Percentiles rank a stretch among this genome's conserved stretches.
These are phyloP conservation scores for Alternaria incomplexa DNA, from an alignment of 2,329 filamentous ascomycete genomes.

Conservation along the genomic window DNA sequence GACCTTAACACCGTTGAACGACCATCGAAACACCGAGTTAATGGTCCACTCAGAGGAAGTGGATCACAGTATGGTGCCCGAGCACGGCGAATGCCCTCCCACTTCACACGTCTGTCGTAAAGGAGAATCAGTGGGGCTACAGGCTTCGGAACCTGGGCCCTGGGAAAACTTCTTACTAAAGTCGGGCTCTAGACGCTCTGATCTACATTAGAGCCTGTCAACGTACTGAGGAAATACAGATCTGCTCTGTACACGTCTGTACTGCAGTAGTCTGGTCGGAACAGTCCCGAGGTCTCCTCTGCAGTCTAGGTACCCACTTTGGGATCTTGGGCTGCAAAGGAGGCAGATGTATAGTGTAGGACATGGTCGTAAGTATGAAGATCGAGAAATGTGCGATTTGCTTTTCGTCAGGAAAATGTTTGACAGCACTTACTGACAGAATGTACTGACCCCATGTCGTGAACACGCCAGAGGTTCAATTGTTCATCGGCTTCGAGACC, in stretches of 20 bases:
- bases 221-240: neutral
- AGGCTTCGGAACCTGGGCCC: neutral
- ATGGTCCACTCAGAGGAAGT: neutral
- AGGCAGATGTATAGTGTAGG: neutral
- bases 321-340: neutral
- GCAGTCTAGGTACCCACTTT: neutral
- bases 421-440: neutral
- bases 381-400: neutral
- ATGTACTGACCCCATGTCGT: neutral
- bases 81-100: neutral
- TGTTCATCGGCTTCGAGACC: neutral
- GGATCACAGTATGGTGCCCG: neutral
- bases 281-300: neutral
- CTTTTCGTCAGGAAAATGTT: neutral
- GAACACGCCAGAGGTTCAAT: neutral
- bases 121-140: neutral
- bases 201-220: neutral
- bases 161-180: neutral
- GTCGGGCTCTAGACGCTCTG: neutral
- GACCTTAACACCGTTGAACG: neutral
- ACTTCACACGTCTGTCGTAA: neutral
- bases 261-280: neutral
- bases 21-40: neutral
- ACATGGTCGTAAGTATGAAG: neutral
- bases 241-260: neutral